Conservation (phyloP, 495 filamentous ascomycete genomes). For the Aspergillus funiculosus region DNA sequence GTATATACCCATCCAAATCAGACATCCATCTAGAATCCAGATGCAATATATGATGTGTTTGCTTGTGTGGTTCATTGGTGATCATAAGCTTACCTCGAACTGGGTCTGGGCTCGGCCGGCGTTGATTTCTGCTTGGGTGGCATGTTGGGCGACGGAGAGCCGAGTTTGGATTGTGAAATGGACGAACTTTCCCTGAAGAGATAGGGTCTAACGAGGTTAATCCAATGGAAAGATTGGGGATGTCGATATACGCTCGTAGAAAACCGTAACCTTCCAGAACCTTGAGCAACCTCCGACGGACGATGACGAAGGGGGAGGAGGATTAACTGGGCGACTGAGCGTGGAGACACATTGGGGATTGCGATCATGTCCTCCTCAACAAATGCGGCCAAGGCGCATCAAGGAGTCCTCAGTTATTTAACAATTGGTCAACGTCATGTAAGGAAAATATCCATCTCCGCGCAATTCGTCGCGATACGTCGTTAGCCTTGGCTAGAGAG, state of each 20-base stretch:
- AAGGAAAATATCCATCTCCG: too few species aligned
- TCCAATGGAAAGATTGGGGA: not conserved
- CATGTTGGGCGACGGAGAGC: conserved; percentile 19
- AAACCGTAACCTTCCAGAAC: conserved; percentile 4
- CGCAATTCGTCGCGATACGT: not conserved
- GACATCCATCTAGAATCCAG: too few species aligned
- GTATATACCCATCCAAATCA: too few species aligned
- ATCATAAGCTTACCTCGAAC: conserved; percentile 25
- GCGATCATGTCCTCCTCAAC: conserved; percentile 9
- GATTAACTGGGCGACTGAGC: conserved; percentile 12
- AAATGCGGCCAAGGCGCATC: conserved; percentile 8
- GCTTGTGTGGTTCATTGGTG: not conserved
- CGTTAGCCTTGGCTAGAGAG: not conserved
- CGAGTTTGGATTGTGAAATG: conserved; percentile 2
- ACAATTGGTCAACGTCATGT: not conserved
- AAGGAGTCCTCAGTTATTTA: not conserved
- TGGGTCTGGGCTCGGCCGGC: conserved; percentile 33
- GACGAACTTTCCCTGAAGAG: conserved; percentile 8
- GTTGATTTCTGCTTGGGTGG: conserved; percentile 19
- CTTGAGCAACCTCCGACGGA: conserved; percentile 12
- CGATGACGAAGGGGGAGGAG: not conserved
- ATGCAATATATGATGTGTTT: too few species aligned
- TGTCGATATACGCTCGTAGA: conserved; percentile 1
- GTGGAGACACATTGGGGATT: conserved; percentile 10
- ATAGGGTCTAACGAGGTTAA: not conserved